Evolutionary conservation across 768 basidiomycete species (phyloP), one percentile per base, ranked within the genome.

Genomic region (Podaxis pistillaris): DNA sequence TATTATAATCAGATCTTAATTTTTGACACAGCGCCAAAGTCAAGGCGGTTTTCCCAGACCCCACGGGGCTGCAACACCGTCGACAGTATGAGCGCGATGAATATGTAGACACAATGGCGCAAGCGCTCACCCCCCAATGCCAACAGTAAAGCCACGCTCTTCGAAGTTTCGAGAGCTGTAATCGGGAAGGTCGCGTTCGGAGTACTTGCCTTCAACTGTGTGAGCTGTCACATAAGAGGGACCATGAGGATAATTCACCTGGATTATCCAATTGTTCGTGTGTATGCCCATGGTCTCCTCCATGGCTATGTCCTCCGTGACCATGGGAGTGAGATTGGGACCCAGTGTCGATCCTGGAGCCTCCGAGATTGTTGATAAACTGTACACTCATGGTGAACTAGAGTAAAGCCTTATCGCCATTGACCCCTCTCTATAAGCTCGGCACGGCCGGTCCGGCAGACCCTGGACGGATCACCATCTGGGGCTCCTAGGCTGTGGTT

Each of bases 11-110:
- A 36, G 83, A 83, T 63, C 96, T 83, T 53, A 98, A 78, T 50
- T 79, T 82, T 71, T 88, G 83, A 77, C 96, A 98, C 17, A 99
- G 82, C 1, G 92, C 93, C 55, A 99, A 86, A 2, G 94, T 92
- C 66, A 98, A 76, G 0, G 96, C 96, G 0, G 96, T 98, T 80
- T 99, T 98, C 2, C 96, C 96, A 1, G 96, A 97, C 9, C 96
- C 96, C n/a, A 98, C 96, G 1, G 96, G 96, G 0, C 96, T 97
- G 41, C 41, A 55, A n/a, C 30, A 9, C 30, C 55, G n/a, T 47
- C 44, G 5, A 19, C n/a, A 30, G 47, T 26, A n/a, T 50, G 46
- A 40, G 19, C 17, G 49, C 13, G 30, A 1, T 50, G n/a, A 30
- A 40, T 11, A 24, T 60, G n/a, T 33, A 3, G 15, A 28, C 41